phyloP scores from a whole-genome alignment of 2,329 filamentous ascomycete genomes.

The Plectosphaerella sp. region DNA sequence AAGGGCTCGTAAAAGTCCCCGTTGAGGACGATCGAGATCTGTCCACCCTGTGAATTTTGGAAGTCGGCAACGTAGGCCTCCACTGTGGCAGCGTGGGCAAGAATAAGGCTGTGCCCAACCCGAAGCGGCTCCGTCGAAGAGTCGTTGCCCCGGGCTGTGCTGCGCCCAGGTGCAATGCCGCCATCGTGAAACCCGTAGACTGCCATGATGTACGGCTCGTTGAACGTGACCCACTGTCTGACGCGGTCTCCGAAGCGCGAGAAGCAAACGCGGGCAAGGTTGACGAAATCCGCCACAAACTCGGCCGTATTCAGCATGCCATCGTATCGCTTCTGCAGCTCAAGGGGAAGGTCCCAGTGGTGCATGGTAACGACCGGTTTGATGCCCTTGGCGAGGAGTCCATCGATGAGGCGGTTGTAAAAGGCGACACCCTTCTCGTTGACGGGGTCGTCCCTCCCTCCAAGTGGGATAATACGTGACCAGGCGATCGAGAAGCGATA shows the following conservation, averaged over 20 bases:
- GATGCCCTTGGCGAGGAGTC: constrained; percentile 51
- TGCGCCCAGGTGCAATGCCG: constrained; percentile 26
- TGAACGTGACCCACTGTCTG: constrained; percentile 32
- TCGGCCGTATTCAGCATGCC: constrained; percentile 26
- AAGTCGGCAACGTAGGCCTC: constrained; percentile 27
- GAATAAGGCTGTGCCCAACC: constrained; percentile 28
- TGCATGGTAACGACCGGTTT: constrained; percentile 59
- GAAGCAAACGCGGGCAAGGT: constrained; percentile 30
- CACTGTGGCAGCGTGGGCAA: constrained; percentile 28
- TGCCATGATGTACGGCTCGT: constrained; percentile 32
- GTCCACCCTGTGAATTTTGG: constrained; percentile 18
- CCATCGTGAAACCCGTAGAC: constrained; percentile 30
- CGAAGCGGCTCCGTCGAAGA: constrained; percentile 31
- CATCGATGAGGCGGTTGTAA: constrained; percentile 57
- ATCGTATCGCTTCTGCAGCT: constrained; percentile 29
- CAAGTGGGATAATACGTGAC: constrained; percentile 62
- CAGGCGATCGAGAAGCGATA: constrained; percentile 65
- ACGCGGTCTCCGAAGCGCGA: constrained; percentile 29
- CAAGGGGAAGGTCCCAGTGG: constrained; percentile 53
- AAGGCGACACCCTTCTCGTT: constrained; percentile 57
- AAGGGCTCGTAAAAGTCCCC: constrained; percentile 32
- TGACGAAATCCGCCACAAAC: constrained; percentile 27
- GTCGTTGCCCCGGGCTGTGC: constrained; percentile 19
- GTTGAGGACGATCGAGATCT: constrained; percentile 30
- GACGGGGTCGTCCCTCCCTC: constrained; percentile 57